Evolutionary conservation across 345 rosid genomes (phyloP).

Genomic region (Ailanthus altissimus): DNA sequence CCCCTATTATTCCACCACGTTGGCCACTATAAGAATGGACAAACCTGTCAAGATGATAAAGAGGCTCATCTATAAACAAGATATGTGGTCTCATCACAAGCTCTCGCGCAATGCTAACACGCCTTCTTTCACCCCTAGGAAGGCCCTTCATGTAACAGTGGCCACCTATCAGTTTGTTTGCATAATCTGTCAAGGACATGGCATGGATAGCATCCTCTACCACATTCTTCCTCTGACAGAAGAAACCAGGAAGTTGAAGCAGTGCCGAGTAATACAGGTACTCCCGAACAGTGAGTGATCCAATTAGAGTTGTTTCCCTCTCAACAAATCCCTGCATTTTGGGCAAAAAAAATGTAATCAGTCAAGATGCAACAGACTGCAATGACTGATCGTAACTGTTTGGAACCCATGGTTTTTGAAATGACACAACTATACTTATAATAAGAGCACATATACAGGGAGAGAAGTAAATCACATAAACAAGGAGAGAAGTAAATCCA

Average conservation of each 20-base stretch:
- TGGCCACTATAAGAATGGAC: conserved; percentile 8
- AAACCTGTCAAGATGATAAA: conserved; percentile 95
- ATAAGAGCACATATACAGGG: not conserved
- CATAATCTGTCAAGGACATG: conserved; percentile 90
- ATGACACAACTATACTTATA: not conserved
- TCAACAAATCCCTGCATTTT: conserved; percentile 81
- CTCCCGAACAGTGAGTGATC: conserved; percentile 93
- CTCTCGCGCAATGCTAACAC: conserved; percentile 94
- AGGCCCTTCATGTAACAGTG: conserved; percentile 98
- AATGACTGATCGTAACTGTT: not conserved
- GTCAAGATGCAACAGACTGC: conserved; percentile 16
- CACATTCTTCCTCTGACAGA: conserved; percentile 81
- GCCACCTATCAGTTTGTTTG: conserved; percentile 94
- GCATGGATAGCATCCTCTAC: conserved; percentile 99
- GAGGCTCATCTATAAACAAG: conserved; percentile 94
- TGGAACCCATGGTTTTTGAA: not conserved
- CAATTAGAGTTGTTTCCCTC: conserved; percentile 75
- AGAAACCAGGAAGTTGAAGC: conserved; percentile 96
- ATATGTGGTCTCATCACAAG: conserved; percentile 96
- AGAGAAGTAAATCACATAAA: not conserved
- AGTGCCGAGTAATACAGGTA: conserved; percentile 89
- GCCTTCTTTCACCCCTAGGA: conserved; percentile 91
- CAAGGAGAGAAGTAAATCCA: conserved; percentile 3
- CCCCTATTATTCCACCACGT: not conserved
- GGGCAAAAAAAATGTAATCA: conserved; percentile 17